Evolutionary conservation across 2,329 filamentous ascomycete species (phyloP), one percentile per base, ranked within the genome.

Genomic region (Paecilomyces dactylethromorphus): DNA sequence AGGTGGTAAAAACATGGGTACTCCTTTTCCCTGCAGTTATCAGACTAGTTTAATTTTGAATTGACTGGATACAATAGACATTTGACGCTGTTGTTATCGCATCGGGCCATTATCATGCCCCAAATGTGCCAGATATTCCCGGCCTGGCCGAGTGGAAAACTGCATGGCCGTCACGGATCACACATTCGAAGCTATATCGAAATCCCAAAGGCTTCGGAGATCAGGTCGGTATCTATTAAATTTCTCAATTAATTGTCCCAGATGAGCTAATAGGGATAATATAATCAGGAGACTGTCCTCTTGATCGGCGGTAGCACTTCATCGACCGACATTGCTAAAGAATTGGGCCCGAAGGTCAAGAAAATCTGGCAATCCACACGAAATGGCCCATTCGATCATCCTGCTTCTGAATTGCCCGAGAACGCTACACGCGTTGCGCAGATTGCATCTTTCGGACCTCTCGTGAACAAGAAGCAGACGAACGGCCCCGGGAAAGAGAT

Each of bases 341-440:
- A 84, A 60, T 71, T 83, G n/a, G 73, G 77, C 1, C 68, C 72
- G 0, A 59, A 78, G 4, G 80, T 80, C 2, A 72, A 72, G 2
- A 73, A 65, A 0, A 74, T 83, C 7, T 82, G 79, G 61, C 82
- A 84, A 63, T 86, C 82, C 61, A 84, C 84, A 0, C 78, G 87
- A 24, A 81, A 82, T 26, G 86, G 87, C 2, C 71, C 74, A 0
- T 88, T 85, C 59, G 87, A 89, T 66, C 69, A 87, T 0, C 79
- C 84, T 0, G 70, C 76, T 0, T 75, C 67, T 1, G 66, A 86
- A 18, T 74, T 89, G 0, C 86, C 87, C 0, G 68, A 75, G 0
- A 83, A 81, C 10, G 80, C 78, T 0, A 72, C 78, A 1, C 76
- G 85, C 10, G 74, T 89, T 0, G 78, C 77, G 0, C 81, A 82